These are phyloP conservation scores for Citrus glauca DNA, from an alignment of 345 rosid genomes.

Conservation along the genomic window DNA sequence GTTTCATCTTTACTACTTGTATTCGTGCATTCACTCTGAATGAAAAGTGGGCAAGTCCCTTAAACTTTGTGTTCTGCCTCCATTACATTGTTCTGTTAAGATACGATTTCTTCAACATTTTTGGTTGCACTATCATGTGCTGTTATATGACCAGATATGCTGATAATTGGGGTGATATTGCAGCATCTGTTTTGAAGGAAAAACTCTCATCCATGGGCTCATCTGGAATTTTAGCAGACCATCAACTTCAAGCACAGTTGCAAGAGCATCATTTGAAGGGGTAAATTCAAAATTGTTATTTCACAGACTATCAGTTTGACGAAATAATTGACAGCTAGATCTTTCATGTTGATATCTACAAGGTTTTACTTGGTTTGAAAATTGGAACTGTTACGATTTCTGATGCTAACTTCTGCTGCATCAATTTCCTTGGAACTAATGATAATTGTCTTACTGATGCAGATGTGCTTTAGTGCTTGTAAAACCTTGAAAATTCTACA, in stretches of 20 bases:
- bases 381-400: constrained; percentile 1
- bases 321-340: not conserved
- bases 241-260: constrained; percentile 94
- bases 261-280: constrained; percentile 91
- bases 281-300: constrained; percentile 35
- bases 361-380: not conserved
- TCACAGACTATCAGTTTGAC: not conserved
- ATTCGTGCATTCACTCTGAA: not conserved
- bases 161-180: constrained; percentile 36
- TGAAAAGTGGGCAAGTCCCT: constrained; percentile 6
- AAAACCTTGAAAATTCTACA: not conserved
- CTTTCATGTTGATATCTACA: constrained; percentile 4
- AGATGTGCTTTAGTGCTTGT: not conserved
- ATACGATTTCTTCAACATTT: not conserved
- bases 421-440: not conserved
- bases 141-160: constrained; percentile 17
- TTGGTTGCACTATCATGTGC: not conserved
- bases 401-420: not conserved
- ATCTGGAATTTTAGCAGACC: constrained; percentile 96
- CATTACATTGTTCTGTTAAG: constrained; percentile 1
- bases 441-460: not conserved
- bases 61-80: not conserved
- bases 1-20: not conserved
- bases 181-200: constrained; percentile 93
- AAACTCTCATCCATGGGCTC: constrained; percentile 89